These are phyloP conservation scores for Epichloe scottii DNA, from an alignment of 2,329 filamentous ascomycete genomes.

Conservation along the genomic window DNA sequence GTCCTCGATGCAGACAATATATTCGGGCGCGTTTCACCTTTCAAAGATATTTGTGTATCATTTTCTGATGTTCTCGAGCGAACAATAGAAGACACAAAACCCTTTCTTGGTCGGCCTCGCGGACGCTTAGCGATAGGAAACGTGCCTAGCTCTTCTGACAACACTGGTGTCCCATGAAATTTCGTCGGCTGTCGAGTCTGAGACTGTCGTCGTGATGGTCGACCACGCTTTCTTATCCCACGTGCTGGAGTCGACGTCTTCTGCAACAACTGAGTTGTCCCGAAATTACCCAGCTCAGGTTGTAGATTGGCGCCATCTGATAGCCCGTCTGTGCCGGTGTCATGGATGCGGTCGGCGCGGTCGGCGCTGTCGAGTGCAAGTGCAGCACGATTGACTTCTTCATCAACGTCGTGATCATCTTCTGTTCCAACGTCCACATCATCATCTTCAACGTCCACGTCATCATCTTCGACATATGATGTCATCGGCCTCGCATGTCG, in stretches of 20 bases:
- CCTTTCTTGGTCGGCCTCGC: constrained; percentile 18
- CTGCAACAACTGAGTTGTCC: background rate
- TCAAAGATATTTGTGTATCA: background rate
- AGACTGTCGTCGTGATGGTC: constrained; percentile 20
- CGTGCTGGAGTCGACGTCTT: background rate
- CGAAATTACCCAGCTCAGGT: background rate
- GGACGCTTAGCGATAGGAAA: constrained; percentile 8
- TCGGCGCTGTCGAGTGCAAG: background rate
- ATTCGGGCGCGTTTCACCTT: background rate
- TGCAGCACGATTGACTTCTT: background rate
- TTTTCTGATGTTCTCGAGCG: background rate
- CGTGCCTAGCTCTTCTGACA: background rate
- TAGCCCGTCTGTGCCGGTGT: constrained; percentile 6
- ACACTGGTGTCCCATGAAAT: background rate
- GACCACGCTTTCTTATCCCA: constrained; percentile 14
- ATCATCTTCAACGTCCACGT: constrained; percentile 21
- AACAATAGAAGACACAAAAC: background rate
- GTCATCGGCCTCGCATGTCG: constrained; percentile 39
- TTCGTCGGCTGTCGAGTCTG: background rate
- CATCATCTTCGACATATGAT: constrained; percentile 38
- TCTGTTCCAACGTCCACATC: constrained; percentile 23
- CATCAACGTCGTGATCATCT: constrained; percentile 1
- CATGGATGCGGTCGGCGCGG: background rate
- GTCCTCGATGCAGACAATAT: background rate
- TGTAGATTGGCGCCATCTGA: background rate